Evolutionary conservation across 2,329 filamentous ascomycete species (phyloP).

Genomic region (Escovopsis sp.): DNA sequence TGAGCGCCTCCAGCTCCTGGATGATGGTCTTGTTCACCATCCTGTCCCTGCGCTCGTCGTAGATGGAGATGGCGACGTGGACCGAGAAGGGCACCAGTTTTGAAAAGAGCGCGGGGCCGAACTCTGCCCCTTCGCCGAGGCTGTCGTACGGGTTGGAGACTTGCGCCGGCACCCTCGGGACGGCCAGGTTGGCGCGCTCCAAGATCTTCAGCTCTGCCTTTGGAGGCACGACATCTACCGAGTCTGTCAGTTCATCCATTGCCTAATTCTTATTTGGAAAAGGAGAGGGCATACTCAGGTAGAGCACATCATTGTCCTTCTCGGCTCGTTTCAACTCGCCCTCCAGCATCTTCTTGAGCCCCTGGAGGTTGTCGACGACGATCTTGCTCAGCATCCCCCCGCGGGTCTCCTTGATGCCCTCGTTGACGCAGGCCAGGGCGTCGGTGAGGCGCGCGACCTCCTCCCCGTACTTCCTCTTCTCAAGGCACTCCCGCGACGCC

Average conservation of each 20-base stretch:
- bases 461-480: constrained; percentile 90
- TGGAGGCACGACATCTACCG: constrained; percentile 56
- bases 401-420: constrained; percentile 71
- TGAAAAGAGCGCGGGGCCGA: constrained; percentile 74
- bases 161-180: constrained; percentile 63
- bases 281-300: constrained; percentile 42
- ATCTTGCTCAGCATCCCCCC: constrained; percentile 62
- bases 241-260: constrained; percentile 15
- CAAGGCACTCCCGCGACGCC: constrained; percentile 77
- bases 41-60: constrained; percentile 81
- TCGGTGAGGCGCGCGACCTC: constrained; percentile 80
- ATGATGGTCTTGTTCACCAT: constrained; percentile 81
- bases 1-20: constrained; percentile 68
- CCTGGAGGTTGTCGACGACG: constrained; percentile 69
- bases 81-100: constrained; percentile 93
- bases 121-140: constrained; percentile 64
- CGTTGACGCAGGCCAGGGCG: constrained; percentile 66
- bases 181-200: constrained; percentile 80
- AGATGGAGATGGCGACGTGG: constrained; percentile 88
- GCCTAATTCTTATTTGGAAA: too few relatives aligned
- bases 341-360: constrained; percentile 64
- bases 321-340: constrained; percentile 87
- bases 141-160: constrained; percentile 66
- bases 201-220: constrained; percentile 79
- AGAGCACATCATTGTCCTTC: constrained; percentile 94